Evolutionary conservation across 495 filamentous ascomycete genomes (phyloP).

Genomic region (Aspergillus affinis): DNA sequence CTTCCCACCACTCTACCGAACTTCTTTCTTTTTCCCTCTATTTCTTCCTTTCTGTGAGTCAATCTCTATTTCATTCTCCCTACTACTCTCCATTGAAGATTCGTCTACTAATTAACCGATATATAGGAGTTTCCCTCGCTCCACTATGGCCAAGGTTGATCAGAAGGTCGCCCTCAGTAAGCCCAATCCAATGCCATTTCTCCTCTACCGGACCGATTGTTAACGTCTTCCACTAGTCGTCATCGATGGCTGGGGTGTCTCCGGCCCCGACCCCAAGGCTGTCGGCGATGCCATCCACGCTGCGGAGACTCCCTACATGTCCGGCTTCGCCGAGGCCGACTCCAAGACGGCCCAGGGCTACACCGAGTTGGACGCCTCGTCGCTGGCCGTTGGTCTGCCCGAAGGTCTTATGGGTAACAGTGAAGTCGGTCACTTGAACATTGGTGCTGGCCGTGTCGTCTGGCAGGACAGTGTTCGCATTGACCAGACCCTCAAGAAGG

Average conservation of each 20-base stretch:
- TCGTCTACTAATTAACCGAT: constrained; percentile 25
- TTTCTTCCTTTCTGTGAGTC: constrained; percentile 16
- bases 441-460: constrained; percentile 94
- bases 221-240: constrained; percentile 62
- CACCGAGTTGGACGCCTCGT: constrained; percentile 90
- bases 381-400: constrained; percentile 89
- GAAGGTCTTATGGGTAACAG: constrained; percentile 99
- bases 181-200: constrained; percentile 26
- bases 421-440: constrained; percentile 97
- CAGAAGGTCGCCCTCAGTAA: constrained; percentile 93
- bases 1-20: constrained; percentile 13
- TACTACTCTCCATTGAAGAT: constrained; percentile 5
- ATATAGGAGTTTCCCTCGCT: constrained; percentile 15
- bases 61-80: background rate
- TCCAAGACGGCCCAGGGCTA: constrained; percentile 73
- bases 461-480: constrained; percentile 99
- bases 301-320: constrained; percentile 90
- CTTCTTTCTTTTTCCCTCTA: constrained; percentile 16
- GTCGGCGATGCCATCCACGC: constrained; percentile 92
- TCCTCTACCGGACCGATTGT: constrained; percentile 16
- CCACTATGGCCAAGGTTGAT: constrained; percentile 72
- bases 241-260: constrained; percentile 97
- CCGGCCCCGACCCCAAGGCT: constrained; percentile 70
- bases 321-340: constrained; percentile 61
- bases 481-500: constrained; percentile 90